Evolutionary conservation across 2,329 filamentous ascomycete species (phyloP), one percentile per base, ranked within the genome.

Genomic region (Pseudocercospora ulei): DNA sequence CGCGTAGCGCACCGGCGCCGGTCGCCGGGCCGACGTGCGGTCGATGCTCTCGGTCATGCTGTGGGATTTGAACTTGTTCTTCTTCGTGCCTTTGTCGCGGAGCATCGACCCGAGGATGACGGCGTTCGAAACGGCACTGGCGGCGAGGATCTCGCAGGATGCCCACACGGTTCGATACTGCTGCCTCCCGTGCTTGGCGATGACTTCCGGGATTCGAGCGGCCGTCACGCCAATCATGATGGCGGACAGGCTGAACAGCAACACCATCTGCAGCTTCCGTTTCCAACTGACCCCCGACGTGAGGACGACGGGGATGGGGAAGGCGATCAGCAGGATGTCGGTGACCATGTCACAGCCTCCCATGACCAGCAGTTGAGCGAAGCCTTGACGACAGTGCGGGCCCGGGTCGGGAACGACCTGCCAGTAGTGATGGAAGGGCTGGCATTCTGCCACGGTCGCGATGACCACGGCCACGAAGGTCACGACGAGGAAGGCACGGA

Each of bases 91-190:
- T 37, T 84, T 75, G 58, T 96, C 88, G 8, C 88, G 76, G 17
- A 96, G 77, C 56, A 96, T 96, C 0, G 87, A 93, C 7, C 88
- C 88, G 2, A 98, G 73, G 1, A 95, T 82, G 12, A 98, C 71
- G 2, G 81, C 79, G 58, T 96, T 98, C 7, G 88, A 83, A 0
- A 92, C 81, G 0, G 78, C 76, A 0, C 87, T 83, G 3, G 90
- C 87, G 35, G 88, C 87, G 1, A 96, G 70, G 5, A 96, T 80
- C 57, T 98, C 90, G 11, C 92, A 71, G 0, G 87, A 94, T 3
- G 90, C 90, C 48, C 92, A 71, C 1, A 96, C 74, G 0, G 88
- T 92, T 28, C 90, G 82, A 51, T 82, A 85, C 55, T 90, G 85
- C 59, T 96, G 90, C 17, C 74, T 70, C 2, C 86, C 85, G 43